Percentiles rank a stretch among this genome's conserved stretches.
Evolutionary conservation across 1,284 basidiomycete genomes (phyloP).

Genomic region (Trametes polyzona): DNA sequence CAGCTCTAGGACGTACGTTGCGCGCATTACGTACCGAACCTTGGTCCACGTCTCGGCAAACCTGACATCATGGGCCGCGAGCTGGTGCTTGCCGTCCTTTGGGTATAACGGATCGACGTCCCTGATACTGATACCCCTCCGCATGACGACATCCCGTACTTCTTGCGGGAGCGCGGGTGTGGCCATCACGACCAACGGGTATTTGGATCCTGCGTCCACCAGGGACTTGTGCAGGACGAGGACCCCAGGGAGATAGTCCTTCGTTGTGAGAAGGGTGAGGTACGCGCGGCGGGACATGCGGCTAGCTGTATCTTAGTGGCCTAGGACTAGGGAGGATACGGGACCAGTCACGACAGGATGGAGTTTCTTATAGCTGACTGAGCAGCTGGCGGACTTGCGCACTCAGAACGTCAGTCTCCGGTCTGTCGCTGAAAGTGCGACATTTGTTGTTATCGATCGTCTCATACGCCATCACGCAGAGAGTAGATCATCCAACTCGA

Average conservation of each 20-base stretch:
- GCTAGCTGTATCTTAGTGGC: no score
- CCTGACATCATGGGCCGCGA: slow-evolving; percentile 60
- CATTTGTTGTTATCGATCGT: slow-evolving; percentile 12
- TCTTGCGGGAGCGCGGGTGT: slow-evolving; percentile 64
- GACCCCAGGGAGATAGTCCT: slow-evolving; percentile 73
- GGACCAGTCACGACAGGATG: background rate
- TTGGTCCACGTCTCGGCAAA: slow-evolving; percentile 94
- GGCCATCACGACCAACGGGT: slow-evolving; percentile 84
- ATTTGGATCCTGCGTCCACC: slow-evolving; percentile 63
- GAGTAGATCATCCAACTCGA: background rate
- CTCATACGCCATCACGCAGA: background rate
- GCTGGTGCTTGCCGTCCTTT: slow-evolving; percentile 48
- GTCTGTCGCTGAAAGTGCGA: background rate
- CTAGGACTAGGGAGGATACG: background rate
- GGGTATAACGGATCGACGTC: slow-evolving; percentile 70
- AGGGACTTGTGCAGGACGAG: slow-evolving; percentile 78
- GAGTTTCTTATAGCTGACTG: slow-evolving; percentile 5
- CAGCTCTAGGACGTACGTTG: no score
- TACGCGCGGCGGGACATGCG: slow-evolving; percentile 48
- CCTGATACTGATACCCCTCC: slow-evolving; percentile 56
- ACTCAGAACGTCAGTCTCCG: slow-evolving; percentile 4
- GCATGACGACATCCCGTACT: slow-evolving; percentile 56
- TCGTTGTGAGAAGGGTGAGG: slow-evolving; percentile 69
- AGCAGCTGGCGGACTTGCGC: background rate
- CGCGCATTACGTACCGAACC: slow-evolving; percentile 57